These are phyloP conservation scores for Acorus gramineus DNA, from an alignment of 106 monocot genomes.

Conservation along the genomic window DNA sequence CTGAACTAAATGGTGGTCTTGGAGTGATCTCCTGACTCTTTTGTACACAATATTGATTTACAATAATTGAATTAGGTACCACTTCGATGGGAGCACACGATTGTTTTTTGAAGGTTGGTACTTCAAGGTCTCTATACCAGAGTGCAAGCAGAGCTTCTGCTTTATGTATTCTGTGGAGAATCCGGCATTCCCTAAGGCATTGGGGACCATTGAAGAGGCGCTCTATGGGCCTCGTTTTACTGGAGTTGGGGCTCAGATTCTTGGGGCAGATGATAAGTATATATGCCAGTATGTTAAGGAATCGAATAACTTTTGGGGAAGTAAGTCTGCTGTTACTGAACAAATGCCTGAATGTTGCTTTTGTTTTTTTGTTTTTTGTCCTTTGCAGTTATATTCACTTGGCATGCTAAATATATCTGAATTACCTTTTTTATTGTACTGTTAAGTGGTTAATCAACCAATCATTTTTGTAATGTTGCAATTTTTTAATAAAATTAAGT, in stretches of 20 bases:
- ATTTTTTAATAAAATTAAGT: too few species aligned
- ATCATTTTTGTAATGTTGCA: too few species aligned
- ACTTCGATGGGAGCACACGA: slow-evolving; percentile 74
- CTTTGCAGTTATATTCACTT: too few species aligned
- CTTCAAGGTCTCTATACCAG: slow-evolving; percentile 84
- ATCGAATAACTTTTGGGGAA: slow-evolving; percentile 87
- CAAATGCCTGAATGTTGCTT: background rate
- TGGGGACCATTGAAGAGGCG: slow-evolving; percentile 38
- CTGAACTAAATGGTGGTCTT: background rate
- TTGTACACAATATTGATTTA: too few species aligned
- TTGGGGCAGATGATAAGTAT: slow-evolving; percentile 92
- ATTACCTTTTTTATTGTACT: too few species aligned
- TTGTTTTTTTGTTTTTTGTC: background rate
- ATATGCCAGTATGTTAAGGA: slow-evolving; percentile 65
- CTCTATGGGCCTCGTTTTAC: slow-evolving; percentile 62
- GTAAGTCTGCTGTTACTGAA: slow-evolving; percentile 27
- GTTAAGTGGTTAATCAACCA: too few species aligned
- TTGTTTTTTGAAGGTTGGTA: slow-evolving; percentile 95
- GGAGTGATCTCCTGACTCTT: background rate
- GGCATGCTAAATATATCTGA: too few species aligned
- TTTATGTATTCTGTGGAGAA: slow-evolving; percentile 97
- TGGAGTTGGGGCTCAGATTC: slow-evolving; percentile 90
- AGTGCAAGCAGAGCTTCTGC: slow-evolving; percentile 78
- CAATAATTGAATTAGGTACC: slow-evolving; percentile 40
- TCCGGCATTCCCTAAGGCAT: slow-evolving; percentile 67